Evolutionary conservation across 2,329 filamentous ascomycete species (phyloP).

Genomic region (Clarireedia hainanense): DNA sequence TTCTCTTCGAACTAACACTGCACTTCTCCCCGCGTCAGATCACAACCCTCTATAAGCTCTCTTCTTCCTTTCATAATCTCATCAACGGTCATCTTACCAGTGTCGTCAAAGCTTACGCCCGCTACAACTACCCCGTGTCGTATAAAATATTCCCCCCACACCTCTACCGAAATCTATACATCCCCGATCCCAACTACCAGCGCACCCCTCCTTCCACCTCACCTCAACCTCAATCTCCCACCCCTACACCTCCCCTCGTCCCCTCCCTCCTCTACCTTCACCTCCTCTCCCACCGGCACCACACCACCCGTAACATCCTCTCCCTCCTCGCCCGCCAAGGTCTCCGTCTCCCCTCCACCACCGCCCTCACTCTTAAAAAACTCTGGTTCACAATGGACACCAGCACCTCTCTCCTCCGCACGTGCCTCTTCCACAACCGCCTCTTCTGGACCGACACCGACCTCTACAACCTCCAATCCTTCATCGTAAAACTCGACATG

Average conservation of each 20-base stretch:
- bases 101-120: conserved; percentile 48
- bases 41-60: neutral
- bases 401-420: conserved; percentile 46
- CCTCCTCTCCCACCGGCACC: conserved; percentile 54
- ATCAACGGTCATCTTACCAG: conserved; percentile 26
- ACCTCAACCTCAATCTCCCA: conserved; percentile 60
- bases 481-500: conserved; percentile 67
- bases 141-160: conserved; percentile 52
- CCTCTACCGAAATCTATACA: conserved; percentile 48
- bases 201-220: conserved; percentile 48
- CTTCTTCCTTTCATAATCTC: neutral
- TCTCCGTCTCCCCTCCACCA: conserved; percentile 44
- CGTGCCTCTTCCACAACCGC: conserved; percentile 43
- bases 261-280: conserved; percentile 61
- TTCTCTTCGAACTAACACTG: neutral
- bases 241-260: conserved; percentile 30
- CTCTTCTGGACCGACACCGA: conserved; percentile 50
- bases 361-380: conserved; percentile 47
- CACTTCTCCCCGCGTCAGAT: neutral
- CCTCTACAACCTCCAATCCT: conserved; percentile 53
- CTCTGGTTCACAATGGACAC: conserved; percentile 69
- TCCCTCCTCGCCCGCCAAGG: conserved; percentile 50
- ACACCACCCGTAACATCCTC: conserved; percentile 53
- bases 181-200: conserved; percentile 45
- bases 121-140: conserved; percentile 45